Base-by-base conservation (phyloP, 306 rosid genomes). In the Betula pendula region DNA sequence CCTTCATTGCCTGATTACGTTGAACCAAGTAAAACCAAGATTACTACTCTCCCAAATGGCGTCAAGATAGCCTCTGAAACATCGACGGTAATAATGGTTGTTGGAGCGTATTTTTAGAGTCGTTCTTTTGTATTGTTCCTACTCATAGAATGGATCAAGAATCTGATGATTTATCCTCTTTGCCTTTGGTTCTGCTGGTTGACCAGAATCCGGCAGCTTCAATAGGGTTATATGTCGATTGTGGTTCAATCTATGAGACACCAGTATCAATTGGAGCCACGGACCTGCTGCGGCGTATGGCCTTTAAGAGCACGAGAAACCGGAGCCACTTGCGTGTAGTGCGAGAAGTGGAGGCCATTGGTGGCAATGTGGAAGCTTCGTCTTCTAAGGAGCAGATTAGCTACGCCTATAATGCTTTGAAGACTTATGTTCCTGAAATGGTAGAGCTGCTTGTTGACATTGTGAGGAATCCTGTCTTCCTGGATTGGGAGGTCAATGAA, bases 341-440 rank as follows among this genome's bases (percentile, higher is more conserved):
- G 58, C 87, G 97, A 6, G 98, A 90, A 85, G 90, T 89, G 45
- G 97, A 95, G 93, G 98, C 97, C 20, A 88, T 95, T 81, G 96
- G 98, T 80, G 97, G 98, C 63, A 87, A 74, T 74, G 90, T 92
- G 77, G 95, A 88, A 49, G 97, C 96, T 22, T 95, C 95, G 1
- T 93, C 96, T 83, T 89, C 95, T 72, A 83, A 93, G 76, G 98
- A 95, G 83, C 98, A 89, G 89, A 95, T 95, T 96, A 87, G 93
- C 81, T 95, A 95, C 82, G 88, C 97, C 40, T 89, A 84, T 84
- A 93, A 87, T 88, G 92, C 96, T 77, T 82, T 95, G 81, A 95
- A 92, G 88, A 89, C 96, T 2, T 78, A 92, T 85, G 86, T 87
- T 87, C 98, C 97, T 70, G 90, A 90, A 84, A 94, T 92, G 97